A percentile compares a stretch with the other conserved stretches of the same genome.
phyloP scores from a whole-genome alignment of 2,329 filamentous ascomycete species.

The Talaromyces sp. region DNA sequence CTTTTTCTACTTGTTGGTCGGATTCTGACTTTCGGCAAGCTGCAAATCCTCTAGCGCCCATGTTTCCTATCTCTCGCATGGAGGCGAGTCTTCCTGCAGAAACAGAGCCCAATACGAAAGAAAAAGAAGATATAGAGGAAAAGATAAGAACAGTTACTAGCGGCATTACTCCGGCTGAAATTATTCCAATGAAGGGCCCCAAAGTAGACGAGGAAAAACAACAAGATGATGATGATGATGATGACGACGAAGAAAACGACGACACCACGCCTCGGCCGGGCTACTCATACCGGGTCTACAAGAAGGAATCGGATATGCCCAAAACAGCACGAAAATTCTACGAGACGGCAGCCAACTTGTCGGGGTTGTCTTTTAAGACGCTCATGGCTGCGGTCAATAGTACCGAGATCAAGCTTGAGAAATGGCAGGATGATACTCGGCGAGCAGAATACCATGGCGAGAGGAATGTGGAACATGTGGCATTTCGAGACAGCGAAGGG shows the following conservation, averaged over 20 bases:
- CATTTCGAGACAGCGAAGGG: constrained; percentile 12
- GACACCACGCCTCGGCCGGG: constrained; percentile 41
- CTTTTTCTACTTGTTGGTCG: background rate
- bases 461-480: background rate
- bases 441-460: constrained; percentile 24
- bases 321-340: constrained; percentile 45
- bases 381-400: constrained; percentile 48
- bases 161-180: constrained; percentile 32
- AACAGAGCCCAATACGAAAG: background rate
- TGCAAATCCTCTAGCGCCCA: constrained; percentile 32
- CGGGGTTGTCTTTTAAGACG: constrained; percentile 46
- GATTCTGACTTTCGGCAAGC: background rate
- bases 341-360: constrained; percentile 45
- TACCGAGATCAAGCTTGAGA: constrained; percentile 43
- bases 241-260: constrained; percentile 16
- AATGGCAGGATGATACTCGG: constrained; percentile 31
- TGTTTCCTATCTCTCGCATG: constrained; percentile 35
- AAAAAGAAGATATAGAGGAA: constrained; percentile 26
- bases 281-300: constrained; percentile 46
- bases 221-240: background rate
- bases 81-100: constrained; percentile 2
- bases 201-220: background rate
- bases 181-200: constrained; percentile 31
- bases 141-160: constrained; percentile 42
- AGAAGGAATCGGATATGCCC: constrained; percentile 43